Percentiles rank a stretch among this genome's conserved stretches.
These are phyloP conservation scores for Pseudocercospora pini-densiflorae DNA, from an alignment of 2,329 filamentous ascomycete genomes.

Conservation along the genomic window DNA sequence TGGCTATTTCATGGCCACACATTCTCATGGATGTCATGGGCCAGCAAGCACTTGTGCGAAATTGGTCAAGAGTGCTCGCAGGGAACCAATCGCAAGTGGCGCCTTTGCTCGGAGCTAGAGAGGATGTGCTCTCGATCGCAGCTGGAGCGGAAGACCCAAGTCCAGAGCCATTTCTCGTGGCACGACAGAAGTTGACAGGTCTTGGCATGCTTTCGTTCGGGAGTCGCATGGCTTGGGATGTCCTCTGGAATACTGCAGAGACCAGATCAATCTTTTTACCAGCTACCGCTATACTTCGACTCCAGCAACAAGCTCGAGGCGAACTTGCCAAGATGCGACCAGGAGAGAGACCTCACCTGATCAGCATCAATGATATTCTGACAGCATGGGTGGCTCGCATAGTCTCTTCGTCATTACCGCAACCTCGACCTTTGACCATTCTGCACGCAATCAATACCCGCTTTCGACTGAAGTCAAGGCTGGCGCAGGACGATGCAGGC, in stretches of 20 bases:
- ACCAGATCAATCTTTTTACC: too few relatives aligned
- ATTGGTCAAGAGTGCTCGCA: constrained; percentile 54
- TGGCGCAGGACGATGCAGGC: neutral
- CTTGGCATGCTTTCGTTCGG: neutral
- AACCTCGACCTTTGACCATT: constrained; percentile 42
- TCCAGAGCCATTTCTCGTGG: neutral
- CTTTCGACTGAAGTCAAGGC: constrained; percentile 32
- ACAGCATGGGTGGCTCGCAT: constrained; percentile 47
- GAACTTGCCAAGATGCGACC: neutral
- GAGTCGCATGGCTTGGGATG: too few relatives aligned
- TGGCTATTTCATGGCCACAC: constrained; percentile 55
- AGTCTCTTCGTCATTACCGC: constrained; percentile 25
- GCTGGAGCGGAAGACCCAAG: neutral
- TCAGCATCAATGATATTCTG: constrained; percentile 30
- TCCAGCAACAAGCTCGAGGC: neutral
- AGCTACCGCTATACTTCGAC: neutral
- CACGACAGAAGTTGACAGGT: neutral
- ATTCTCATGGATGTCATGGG: constrained; percentile 55
- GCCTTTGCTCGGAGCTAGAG: neutral
- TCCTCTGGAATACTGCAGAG: too few relatives aligned
- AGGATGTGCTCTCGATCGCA: neutral
- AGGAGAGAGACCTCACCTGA: neutral
- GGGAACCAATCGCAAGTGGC: constrained; percentile 49
- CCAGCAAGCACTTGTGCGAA: constrained; percentile 47
- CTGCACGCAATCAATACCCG: constrained; percentile 49